These are phyloP conservation scores for Takakia lepidozioides DNA, from an alignment of 225 moss, liverwort and hornwort species.

Conservation along the genomic window DNA sequence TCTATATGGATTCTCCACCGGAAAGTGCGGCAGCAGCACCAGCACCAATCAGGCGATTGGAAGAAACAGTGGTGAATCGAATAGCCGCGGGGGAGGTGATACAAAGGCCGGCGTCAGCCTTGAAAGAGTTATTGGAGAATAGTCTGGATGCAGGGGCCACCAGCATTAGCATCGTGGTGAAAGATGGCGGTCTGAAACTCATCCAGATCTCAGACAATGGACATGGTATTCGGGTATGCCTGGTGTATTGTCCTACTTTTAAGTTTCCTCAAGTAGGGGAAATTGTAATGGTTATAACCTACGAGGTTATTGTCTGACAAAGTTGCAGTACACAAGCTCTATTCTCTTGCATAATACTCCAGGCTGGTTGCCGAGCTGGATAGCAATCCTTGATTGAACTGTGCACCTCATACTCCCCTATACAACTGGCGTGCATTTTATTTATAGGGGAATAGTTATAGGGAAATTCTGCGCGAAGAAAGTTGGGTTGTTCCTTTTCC, in stretches of 20 bases:
- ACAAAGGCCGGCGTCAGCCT: slow-evolving; percentile 84
- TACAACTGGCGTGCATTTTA: too few relatives aligned
- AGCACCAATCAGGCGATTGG: slow-evolving; percentile 68
- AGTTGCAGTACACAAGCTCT: too few relatives aligned
- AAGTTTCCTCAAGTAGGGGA: not conserved
- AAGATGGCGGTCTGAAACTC: slow-evolving; percentile 96
- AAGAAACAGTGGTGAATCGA: slow-evolving; percentile 78
- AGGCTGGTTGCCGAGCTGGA: too few relatives aligned
- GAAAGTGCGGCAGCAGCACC: slow-evolving; percentile 16
- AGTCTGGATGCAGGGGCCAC: slow-evolving; percentile 89
- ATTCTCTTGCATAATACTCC: too few relatives aligned
- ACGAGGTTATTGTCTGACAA: too few relatives aligned
- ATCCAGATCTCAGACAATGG: slow-evolving; percentile 95
- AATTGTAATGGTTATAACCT: too few relatives aligned
- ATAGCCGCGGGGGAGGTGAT: slow-evolving; percentile 98
- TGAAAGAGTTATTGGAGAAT: slow-evolving; percentile 95
- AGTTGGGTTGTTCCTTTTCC: too few relatives aligned
- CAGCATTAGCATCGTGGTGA: slow-evolving; percentile 63
- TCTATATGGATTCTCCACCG: too few relatives aligned
- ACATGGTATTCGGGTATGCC: slow-evolving; percentile 77
- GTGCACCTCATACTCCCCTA: too few relatives aligned
- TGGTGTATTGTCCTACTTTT: not conserved
- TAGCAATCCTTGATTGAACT: too few relatives aligned
- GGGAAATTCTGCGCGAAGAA: too few relatives aligned
- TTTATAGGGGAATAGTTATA: too few relatives aligned